These are phyloP conservation scores for Lophiostoma macrostomum DNA, from an alignment of 495 filamentous ascomycete species.

Conservation along the genomic window DNA sequence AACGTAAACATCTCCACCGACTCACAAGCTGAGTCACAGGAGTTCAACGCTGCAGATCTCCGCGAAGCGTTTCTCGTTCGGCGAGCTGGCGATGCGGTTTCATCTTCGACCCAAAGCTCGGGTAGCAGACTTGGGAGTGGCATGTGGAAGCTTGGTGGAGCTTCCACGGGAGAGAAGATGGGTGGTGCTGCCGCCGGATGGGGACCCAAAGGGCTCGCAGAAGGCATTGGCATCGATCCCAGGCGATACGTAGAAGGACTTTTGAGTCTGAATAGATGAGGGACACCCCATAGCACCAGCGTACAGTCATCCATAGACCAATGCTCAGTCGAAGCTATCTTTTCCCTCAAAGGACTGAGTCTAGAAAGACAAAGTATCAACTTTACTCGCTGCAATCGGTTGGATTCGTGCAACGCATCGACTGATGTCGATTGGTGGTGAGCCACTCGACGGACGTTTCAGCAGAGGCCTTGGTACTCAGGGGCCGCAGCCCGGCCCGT, in stretches of 20 bases:
- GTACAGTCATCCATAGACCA: too few relatives aligned
- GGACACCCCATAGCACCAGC: too few relatives aligned
- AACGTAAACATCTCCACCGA: neutral
- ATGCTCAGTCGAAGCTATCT: too few relatives aligned
- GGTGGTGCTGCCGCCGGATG: slow-evolving; percentile 42
- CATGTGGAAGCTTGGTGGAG: slow-evolving; percentile 42
- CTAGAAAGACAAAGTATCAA: too few relatives aligned
- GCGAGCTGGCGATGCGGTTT: slow-evolving; percentile 65
- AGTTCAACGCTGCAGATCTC: slow-evolving; percentile 29
- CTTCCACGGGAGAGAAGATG: slow-evolving; percentile 40
- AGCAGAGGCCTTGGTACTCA: slow-evolving; percentile 6
- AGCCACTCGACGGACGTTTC: too few relatives aligned
- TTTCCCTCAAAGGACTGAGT: too few relatives aligned
- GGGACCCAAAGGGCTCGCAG: slow-evolving; percentile 65
- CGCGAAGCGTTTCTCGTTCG: slow-evolving; percentile 75
- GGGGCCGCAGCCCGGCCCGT: slow-evolving; percentile 1
- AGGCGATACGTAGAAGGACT: slow-evolving; percentile 80
- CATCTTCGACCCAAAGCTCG: slow-evolving; percentile 39
- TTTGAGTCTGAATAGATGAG: slow-evolving; percentile 67
- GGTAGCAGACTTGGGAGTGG: slow-evolving; percentile 33
- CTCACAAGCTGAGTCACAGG: slow-evolving; percentile 10
- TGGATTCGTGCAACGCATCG: too few relatives aligned
- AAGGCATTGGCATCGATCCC: slow-evolving; percentile 86
- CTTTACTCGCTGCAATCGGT: too few relatives aligned
- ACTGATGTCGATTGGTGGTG: too few relatives aligned